phyloP scores from a whole-genome alignment of 352 stramenopile species.

The Phytophthora ohioensis region DNA sequence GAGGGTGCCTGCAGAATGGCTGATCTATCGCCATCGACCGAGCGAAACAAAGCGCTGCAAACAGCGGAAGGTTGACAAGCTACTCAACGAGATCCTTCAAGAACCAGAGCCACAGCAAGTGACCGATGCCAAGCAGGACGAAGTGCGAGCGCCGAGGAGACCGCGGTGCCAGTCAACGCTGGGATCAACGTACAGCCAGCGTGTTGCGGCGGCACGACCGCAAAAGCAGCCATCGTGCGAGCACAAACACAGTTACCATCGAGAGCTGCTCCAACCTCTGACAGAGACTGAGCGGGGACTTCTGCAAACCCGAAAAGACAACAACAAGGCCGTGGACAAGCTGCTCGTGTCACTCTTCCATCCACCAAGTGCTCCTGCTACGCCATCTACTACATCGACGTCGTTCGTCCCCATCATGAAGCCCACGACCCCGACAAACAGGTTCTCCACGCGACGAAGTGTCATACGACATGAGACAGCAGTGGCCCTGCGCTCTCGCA shows the following conservation, averaged over 20 bases:
- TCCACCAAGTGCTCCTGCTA: conserved; percentile 12
- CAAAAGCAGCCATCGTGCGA: conserved; percentile 15
- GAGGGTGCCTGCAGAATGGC: conserved; percentile 58
- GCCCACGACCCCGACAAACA: conserved; percentile 12
- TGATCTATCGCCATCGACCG: conserved; percentile 62
- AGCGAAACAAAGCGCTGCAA: conserved; percentile 53
- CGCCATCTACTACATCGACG: conserved; percentile 10
- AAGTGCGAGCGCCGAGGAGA: conserved; percentile 30
- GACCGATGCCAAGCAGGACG: conserved; percentile 13
- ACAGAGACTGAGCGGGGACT: conserved; percentile 46
- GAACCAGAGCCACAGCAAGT: conserved; percentile 6
- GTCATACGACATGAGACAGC: conserved; percentile 61
- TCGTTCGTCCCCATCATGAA: conserved; percentile 10
- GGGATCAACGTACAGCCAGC: conserved; percentile 50
- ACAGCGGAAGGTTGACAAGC: conserved; percentile 53
- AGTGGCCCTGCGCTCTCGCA: conserved; percentile 57
- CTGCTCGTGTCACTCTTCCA: conserved; percentile 55
- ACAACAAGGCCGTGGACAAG: conserved; percentile 55
- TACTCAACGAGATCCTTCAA: conserved; percentile 44
- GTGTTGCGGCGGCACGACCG: conserved; percentile 39
- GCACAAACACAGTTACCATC: conserved; percentile 14
- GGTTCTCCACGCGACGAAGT: conserved; percentile 55
- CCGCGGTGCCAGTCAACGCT: conserved; percentile 45
- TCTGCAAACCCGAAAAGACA: conserved; percentile 43
- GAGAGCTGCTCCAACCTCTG: conserved; percentile 24